A percentile compares a stretch with the other conserved stretches of the same genome.
Evolutionary conservation across 2,329 filamentous ascomycete genomes (phyloP).

Genomic region (Trichoderma breve): DNA sequence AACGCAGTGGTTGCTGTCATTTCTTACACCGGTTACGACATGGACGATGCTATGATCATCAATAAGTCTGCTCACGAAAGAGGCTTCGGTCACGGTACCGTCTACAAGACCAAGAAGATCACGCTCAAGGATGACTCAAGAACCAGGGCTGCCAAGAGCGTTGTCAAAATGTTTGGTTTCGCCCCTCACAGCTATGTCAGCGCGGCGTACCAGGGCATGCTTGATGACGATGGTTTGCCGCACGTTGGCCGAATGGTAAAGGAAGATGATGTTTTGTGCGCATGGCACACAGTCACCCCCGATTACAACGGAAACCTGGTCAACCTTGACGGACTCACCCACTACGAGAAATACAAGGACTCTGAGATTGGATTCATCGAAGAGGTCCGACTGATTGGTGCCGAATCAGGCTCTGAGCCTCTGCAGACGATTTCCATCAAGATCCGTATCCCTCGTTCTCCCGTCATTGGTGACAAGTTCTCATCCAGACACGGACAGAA

Average conservation of each 20-base stretch:
- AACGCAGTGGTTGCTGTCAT: constrained; percentile 97
- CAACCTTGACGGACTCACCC: constrained; percentile 82
- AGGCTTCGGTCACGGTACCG: constrained; percentile 91
- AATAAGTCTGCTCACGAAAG: constrained; percentile 97
- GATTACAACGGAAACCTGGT: constrained; percentile 75
- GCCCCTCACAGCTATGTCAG: constrained; percentile 73
- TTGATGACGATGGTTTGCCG: constrained; percentile 87
- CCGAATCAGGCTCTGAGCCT: constrained; percentile 77
- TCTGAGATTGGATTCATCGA: constrained; percentile 84
- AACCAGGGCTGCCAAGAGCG: constrained; percentile 62
- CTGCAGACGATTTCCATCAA: constrained; percentile 89
- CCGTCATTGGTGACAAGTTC: constrained; percentile 97
- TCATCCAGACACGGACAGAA: constrained; percentile 98
- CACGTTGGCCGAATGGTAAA: constrained; percentile 73
- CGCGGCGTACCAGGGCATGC: constrained; percentile 64
- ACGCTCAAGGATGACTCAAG: constrained; percentile 77
- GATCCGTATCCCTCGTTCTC: constrained; percentile 83
- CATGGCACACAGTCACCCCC: constrained; percentile 82
- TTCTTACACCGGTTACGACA: constrained; percentile 98
- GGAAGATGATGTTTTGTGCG: constrained; percentile 81
- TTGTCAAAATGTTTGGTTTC: constrained; percentile 87
- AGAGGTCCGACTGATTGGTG: constrained; percentile 86
- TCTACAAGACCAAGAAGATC: constrained; percentile 97
- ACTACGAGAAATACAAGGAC: constrained; percentile 94
- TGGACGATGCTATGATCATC: constrained; percentile 99